phyloP scores from a whole-genome alignment of 2,329 filamentous ascomycete species.

The Xylariaceae sp. region DNA sequence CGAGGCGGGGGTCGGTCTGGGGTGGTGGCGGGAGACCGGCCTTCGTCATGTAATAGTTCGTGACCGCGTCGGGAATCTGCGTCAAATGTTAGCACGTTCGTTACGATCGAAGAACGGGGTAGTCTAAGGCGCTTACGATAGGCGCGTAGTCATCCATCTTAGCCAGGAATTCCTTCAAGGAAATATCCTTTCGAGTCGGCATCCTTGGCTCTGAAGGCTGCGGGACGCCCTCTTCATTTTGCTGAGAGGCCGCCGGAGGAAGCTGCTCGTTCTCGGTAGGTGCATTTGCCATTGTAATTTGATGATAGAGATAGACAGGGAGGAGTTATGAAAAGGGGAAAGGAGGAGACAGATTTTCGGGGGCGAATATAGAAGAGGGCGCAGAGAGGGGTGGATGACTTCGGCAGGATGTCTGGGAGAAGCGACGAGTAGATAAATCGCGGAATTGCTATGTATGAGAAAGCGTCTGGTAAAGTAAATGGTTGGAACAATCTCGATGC shows the following conservation, averaged over 20 bases:
- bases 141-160: conserved; percentile 99
- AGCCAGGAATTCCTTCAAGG: conserved; percentile 84
- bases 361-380: no score
- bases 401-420: no score
- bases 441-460: no score
- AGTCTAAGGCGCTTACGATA: conserved; percentile 66
- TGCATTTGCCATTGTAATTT: conserved; percentile 29
- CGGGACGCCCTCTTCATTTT: conserved; percentile 28
- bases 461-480: no score
- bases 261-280: conserved; percentile 37
- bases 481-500: no score
- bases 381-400: no score
- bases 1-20: conserved; percentile 85
- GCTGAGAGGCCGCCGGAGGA: conserved; percentile 28
- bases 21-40: conserved; percentile 92
- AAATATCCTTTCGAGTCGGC: conserved; percentile 86
- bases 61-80: conserved; percentile 95
- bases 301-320: not conserved
- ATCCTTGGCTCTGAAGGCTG: conserved; percentile 57
- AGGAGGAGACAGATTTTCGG: not conserved
- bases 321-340: not conserved
- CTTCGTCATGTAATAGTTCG: conserved; percentile 95
- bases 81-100: conserved; percentile 4
- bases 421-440: no score
- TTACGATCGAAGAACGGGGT: not conserved